Conservation (phyloP, 139 green algal genomes). For the Mesostigma viride region DNA sequence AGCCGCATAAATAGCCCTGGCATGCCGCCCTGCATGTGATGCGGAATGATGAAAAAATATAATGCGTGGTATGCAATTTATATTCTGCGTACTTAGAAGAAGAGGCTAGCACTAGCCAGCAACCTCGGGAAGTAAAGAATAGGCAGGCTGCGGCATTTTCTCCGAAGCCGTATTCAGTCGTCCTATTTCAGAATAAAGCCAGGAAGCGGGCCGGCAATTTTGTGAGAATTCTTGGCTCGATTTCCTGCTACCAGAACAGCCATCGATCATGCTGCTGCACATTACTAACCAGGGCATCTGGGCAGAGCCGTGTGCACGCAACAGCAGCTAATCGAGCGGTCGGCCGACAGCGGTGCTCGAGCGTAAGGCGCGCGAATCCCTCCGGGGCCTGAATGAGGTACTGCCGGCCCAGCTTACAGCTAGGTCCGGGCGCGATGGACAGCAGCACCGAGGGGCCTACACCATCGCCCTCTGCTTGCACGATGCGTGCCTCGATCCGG, state of each 20-base stretch:
- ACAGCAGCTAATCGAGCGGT: conserved; percentile 4
- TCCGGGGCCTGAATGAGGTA: conserved; percentile 25
- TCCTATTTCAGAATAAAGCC: too few relatives aligned
- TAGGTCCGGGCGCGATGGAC: neutral
- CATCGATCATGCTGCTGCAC: neutral
- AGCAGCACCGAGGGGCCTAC: conserved; percentile 17
- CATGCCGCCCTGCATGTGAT: conserved; percentile 18
- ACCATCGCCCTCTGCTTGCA: conserved; percentile 6
- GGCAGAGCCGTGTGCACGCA: conserved; percentile 6
- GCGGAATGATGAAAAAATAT: too few relatives aligned
- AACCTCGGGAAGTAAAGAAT: too few relatives aligned
- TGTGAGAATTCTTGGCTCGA: too few relatives aligned
- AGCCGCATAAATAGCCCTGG: conserved; percentile 25
- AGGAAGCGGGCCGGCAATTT: too few relatives aligned
- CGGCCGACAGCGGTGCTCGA: conserved; percentile 20
- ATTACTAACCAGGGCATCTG: conserved; percentile 3
- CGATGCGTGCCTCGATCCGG: conserved; percentile 16
- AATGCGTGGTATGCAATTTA: too few relatives aligned
- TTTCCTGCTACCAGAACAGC: neutral
- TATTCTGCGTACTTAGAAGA: too few relatives aligned
- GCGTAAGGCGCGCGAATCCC: conserved; percentile 13
- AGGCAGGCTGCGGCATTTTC: too few relatives aligned
- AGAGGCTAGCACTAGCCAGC: too few relatives aligned
- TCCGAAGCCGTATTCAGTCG: too few relatives aligned
- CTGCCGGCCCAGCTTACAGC: conserved; percentile 8